Percentiles rank a stretch among this genome's conserved stretches.
Evolutionary conservation across 495 filamentous ascomycete species (phyloP).

Genomic region (Penicillium atrosanguineum): DNA sequence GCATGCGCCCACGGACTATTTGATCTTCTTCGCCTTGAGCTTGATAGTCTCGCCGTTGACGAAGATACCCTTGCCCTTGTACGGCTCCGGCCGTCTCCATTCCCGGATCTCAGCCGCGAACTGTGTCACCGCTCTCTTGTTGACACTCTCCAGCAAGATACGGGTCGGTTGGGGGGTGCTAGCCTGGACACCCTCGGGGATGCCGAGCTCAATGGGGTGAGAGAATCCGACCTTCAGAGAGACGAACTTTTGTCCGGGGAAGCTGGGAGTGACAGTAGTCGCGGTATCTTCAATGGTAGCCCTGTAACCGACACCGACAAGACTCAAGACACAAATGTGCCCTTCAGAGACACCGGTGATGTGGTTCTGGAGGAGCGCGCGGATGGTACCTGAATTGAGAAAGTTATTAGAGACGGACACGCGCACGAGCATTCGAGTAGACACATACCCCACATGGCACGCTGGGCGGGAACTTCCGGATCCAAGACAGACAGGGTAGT

Average conservation of each 20-base stretch:
- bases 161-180: constrained; percentile 91
- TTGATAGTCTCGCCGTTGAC: constrained; percentile 95
- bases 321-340: constrained; percentile 84
- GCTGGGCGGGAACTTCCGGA: constrained; percentile 62
- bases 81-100: constrained; percentile 93
- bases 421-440: background rate
- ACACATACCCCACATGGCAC: constrained; percentile 94
- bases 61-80: constrained; percentile 99
- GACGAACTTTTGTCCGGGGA: constrained; percentile 81
- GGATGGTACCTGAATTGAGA: constrained; percentile 67
- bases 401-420: constrained; percentile 7
- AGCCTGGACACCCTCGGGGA: constrained; percentile 81
- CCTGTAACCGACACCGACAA: constrained; percentile 96
- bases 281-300: constrained; percentile 77
- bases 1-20: constrained; percentile 49
- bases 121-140: constrained; percentile 81
- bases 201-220: constrained; percentile 83
- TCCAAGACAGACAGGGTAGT: constrained; percentile 67
- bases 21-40: constrained; percentile 98
- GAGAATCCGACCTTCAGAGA: constrained; percentile 93
- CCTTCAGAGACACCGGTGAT: constrained; percentile 94
- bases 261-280: constrained; percentile 62
- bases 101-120: constrained; percentile 84
- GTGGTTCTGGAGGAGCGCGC: constrained; percentile 84
- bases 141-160: constrained; percentile 81